Base-by-base conservation (phyloP, 176 grass and related monocot genomes). In the Eragrostis curvula region DNA sequence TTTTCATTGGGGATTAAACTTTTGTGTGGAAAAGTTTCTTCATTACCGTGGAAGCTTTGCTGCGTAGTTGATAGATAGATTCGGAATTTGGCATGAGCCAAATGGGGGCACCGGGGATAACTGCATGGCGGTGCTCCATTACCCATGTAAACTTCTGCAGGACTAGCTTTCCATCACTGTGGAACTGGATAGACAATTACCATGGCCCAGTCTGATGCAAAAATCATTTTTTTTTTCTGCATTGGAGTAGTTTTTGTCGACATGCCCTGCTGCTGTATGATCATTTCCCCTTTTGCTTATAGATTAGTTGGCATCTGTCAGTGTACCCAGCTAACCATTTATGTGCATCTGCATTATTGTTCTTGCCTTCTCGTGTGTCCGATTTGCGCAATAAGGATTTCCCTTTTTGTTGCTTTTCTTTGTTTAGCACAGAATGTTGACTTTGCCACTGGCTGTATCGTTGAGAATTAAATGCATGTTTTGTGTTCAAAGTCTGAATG, bases 331-430 rank as follows among this genome's bases (percentile, higher is more conserved):
- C 36, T 11, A 75, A 17, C 36, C 7, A 16, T 15, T 81, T 20
- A 47, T 0, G 9, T 40, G 20, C 45, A 41, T 64, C 18, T 25
- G 32, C 43, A 29, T 74, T 42, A 28, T 12, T 28, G 56, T 57
- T 42, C 16, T 27, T 1, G 25, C n/a, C n/a, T n/a, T n/a, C n/a
- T n/a, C n/a, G n/a, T n/a, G 57, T 53, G 52, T 29, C 17, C 11
- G 8, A 27, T 81, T 23, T 39, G 12, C 27, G n/a, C 52, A 20
- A 24, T 27, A 21, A 2, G 8, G 7, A 28, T 3, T 13, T 72
- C 32, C 43, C 46, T 7, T 79, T 80, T n/a, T n/a, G n/a, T n/a
- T n/a, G n/a, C 10, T 17, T 60, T 80, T 40, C 51, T n/a, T 20
- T 14, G 40, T 36, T 29, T 45, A 79, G 40, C 52, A 16, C 40